phyloP scores from a whole-genome alignment of 495 filamentous ascomycete genomes.

The Penicillium robsamsonii region DNA sequence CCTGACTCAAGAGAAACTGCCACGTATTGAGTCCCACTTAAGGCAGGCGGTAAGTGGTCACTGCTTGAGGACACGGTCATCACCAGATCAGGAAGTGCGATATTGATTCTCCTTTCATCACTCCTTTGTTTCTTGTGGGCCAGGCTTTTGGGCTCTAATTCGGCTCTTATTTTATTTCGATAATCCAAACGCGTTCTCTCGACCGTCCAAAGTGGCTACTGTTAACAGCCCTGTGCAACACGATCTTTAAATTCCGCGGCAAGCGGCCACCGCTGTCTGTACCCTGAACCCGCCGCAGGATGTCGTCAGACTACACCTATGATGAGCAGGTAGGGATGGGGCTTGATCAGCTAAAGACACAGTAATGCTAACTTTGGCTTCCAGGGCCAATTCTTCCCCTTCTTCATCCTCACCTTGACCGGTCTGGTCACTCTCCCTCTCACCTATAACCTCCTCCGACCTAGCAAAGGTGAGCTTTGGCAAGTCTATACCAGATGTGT shows the following conservation, averaged over 20 bases:
- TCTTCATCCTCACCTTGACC: conserved; percentile 90
- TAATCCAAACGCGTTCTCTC: conserved; percentile 1
- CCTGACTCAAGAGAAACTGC: conserved; percentile 17
- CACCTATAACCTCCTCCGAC: conserved; percentile 79
- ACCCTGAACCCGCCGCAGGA: conserved; percentile 51
- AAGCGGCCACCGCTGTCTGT: conserved; percentile 40
- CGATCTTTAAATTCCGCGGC: conserved; percentile 32
- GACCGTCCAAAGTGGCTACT: conserved; percentile 9
- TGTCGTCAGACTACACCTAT: conserved; percentile 97
- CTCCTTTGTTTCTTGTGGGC: conserved; percentile 31
- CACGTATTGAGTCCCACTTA: conserved; percentile 6
- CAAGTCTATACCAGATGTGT: neutral
- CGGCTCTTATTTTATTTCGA: conserved; percentile 10
- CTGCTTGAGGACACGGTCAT: conserved; percentile 34
- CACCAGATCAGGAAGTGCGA: conserved; percentile 33
- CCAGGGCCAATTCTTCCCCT: conserved; percentile 97
- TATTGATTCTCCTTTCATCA: conserved; percentile 22
- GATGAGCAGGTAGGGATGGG: conserved; percentile 71
- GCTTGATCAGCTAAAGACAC: neutral
- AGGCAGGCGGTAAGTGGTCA: conserved; percentile 22
- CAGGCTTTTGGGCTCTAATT: conserved; percentile 23
- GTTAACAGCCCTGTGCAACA: conserved; percentile 19
- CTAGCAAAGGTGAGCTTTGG: conserved; percentile 63
- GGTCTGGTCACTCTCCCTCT: conserved; percentile 86
- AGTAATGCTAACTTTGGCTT: conserved; percentile 8